Base-by-base conservation (phyloP, 2,329 filamentous ascomycete species). In the Botrytis elliptica region DNA sequence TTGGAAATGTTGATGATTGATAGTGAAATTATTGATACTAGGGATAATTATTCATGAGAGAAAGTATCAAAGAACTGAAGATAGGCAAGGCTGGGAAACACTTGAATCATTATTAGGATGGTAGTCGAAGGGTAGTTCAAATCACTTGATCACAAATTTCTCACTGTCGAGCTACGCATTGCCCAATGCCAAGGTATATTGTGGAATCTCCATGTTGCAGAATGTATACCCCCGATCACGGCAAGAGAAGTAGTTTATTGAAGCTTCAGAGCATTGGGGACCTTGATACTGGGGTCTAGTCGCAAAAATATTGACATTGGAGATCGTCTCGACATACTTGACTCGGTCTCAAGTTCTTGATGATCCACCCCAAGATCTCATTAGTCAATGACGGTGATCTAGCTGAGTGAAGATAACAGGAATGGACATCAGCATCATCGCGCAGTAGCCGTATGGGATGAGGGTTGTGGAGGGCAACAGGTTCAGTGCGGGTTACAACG, bases 151-250 rank as follows among this genome's bases (percentile, higher is more conserved):
- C 46, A 29, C 18, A 55, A 59, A 60, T 8, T 29, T 70, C 49
- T 42, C n/a, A n/a, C 5, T 29, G 18, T 70, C 55, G 42, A 60
- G 55, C 10, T 70, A 38, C 38, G 18, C 55, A 46, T 46, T 60
- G 52, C 57, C 40, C 55, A 60, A 40, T 55, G 38, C 46, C 38
- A 57, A 69, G 67, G 4, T 29, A n/a, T 29, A 59, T 69, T 29
- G 36, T 49, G 49, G 38, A 55, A 69, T 69, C 25, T 55, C 49
- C 52, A 69, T 22, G 33, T 40, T 69, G 55, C 33, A 16, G 8
- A 42, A 40, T n/a, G n/a, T 25, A 69, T 20, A 59, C 33, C 25
- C 52, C 52, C 67, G 49, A 69, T 69, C 52, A 59, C 67, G 52
- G 67, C 36, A 69, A 69, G 38, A 42, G 25, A 8, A 60, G 16